Conservation (phyloP, 2,329 filamentous ascomycete genomes). For the Bipolaris bicolor region DNA sequence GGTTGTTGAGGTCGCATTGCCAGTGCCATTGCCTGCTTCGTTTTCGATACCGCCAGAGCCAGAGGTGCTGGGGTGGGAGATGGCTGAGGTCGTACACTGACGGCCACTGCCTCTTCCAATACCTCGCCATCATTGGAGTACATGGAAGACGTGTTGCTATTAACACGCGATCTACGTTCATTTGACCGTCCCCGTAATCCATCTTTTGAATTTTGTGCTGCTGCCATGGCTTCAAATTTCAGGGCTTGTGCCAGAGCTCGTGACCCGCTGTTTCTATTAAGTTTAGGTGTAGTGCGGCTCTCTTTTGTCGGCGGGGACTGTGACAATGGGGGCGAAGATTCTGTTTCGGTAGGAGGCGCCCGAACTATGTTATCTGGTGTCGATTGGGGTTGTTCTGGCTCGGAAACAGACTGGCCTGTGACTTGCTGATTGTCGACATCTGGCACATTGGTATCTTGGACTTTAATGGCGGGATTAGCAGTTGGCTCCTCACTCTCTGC, state of each 20-base stretch:
- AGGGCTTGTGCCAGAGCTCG: conserved; percentile 39
- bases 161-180: conserved; percentile 16
- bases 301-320: conserved; percentile 10
- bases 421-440: background rate
- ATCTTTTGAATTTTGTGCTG: conserved; percentile 13
- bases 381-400: background rate
- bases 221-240: conserved; percentile 38
- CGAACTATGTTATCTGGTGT: background rate
- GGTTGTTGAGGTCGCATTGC: background rate
- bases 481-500: background rate
- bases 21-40: conserved; percentile 1
- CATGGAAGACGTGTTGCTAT: conserved; percentile 4
- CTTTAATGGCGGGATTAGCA: background rate
- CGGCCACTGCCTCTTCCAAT: background rate
- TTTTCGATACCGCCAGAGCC: conserved; percentile 3
- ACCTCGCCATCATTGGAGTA: conserved; percentile 9
- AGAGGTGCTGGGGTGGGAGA: conserved; percentile 10
- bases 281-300: conserved; percentile 30
- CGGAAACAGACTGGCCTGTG: background rate
- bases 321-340: background rate
- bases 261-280: conserved; percentile 31
- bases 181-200: background rate
- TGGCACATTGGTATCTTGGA: background rate
- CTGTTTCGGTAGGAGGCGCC: background rate
- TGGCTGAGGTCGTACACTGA: background rate